Evolutionary conservation across 2,329 filamentous ascomycete species (phyloP).

Genomic region (Botrytis pseudocinerea): DNA sequence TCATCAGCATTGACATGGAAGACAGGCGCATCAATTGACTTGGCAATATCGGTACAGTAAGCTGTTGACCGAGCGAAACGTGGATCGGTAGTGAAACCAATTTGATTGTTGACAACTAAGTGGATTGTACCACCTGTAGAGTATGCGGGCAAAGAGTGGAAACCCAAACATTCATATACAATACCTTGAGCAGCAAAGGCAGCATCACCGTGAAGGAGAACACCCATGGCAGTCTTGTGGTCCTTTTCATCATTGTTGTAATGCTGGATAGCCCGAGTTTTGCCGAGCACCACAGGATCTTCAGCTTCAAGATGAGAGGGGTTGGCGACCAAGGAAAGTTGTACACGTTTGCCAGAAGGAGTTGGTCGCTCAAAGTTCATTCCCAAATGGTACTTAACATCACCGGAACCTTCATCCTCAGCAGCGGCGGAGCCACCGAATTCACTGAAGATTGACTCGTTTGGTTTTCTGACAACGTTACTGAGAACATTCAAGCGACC

Average conservation of each 20-base stretch:
- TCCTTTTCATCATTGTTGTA: conserved; percentile 96
- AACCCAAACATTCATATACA: conserved; percentile 97
- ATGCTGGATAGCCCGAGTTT: conserved; percentile 96
- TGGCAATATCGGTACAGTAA: conserved; percentile 99
- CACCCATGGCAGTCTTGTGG: conserved; percentile 88
- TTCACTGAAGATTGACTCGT: conserved; percentile 99
- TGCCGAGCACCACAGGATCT: conserved; percentile 95
- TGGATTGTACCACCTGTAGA: conserved; percentile 97
- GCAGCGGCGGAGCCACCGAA: conserved; percentile 87
- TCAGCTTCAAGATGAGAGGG: conserved; percentile 98
- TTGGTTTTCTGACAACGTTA: conserved; percentile 98
- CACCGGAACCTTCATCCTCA: conserved; percentile 93
- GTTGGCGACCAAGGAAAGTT: conserved; percentile 96
- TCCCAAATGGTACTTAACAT: conserved; percentile 98
- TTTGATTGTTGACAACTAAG: conserved; percentile 98
- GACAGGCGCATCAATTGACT: conserved; percentile 95
- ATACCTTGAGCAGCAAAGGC: conserved; percentile 96
- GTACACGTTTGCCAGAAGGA: conserved; percentile 97
- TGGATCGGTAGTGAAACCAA: conserved; percentile 98
- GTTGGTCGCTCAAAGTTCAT: conserved; percentile 99
- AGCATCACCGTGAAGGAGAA: conserved; percentile 94
- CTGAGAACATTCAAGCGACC: conserved; percentile 96
- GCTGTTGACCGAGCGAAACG: conserved; percentile 95
- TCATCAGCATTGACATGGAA: conserved; percentile 99
- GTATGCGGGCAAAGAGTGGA: conserved; percentile 93